Percentiles rank a stretch among this genome's conserved stretches.
phyloP scores from a whole-genome alignment of 2,329 filamentous ascomycete genomes.

The Cucurbitaria berberidis region DNA sequence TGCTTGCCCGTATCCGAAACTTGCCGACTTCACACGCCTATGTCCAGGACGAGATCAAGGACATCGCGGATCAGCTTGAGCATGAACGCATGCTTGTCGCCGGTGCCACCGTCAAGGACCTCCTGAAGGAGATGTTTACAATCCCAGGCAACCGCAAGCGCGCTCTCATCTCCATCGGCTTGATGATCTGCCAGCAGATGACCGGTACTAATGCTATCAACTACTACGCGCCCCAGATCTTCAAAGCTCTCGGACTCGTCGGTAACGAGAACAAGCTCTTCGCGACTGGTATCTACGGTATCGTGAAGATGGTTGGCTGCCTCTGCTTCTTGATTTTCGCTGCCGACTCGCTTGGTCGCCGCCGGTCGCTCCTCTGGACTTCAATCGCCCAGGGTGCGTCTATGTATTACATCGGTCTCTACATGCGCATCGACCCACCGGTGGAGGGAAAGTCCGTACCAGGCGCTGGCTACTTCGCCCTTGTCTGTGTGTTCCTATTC shows the following conservation, averaged over 20 bases:
- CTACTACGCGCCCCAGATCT: constrained; percentile 75
- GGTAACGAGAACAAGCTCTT: constrained; percentile 67
- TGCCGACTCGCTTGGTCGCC: constrained; percentile 72
- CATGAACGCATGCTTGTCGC: constrained; percentile 64
- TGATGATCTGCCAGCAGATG: constrained; percentile 75
- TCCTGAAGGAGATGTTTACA: constrained; percentile 53
- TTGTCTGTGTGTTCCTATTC: constrained; percentile 75
- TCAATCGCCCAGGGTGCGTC: constrained; percentile 65
- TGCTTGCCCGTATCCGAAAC: constrained; percentile 64
- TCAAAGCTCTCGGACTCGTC: constrained; percentile 67
- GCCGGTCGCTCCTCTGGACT: constrained; percentile 68
- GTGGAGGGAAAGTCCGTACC: constrained; percentile 61
- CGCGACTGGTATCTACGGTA: constrained; percentile 75
- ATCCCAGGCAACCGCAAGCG: constrained; percentile 63
- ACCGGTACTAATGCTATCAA: constrained; percentile 62
- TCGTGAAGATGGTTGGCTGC: constrained; percentile 72
- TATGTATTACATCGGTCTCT: constrained; percentile 76
- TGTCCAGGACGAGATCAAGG: constrained; percentile 45
- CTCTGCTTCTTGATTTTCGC: constrained; percentile 69
- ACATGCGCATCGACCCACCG: constrained; percentile 68
- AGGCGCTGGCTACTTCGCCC: constrained; percentile 71
- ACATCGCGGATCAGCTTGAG: constrained; percentile 49
- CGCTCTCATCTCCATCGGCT: constrained; percentile 67
- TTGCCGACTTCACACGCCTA: constrained; percentile 50
- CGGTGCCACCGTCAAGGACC: constrained; percentile 53